These are phyloP conservation scores for Arxiozyma slooffiae DNA, from an alignment of 1,139 yeast genomes.

Conservation along the genomic window DNA sequence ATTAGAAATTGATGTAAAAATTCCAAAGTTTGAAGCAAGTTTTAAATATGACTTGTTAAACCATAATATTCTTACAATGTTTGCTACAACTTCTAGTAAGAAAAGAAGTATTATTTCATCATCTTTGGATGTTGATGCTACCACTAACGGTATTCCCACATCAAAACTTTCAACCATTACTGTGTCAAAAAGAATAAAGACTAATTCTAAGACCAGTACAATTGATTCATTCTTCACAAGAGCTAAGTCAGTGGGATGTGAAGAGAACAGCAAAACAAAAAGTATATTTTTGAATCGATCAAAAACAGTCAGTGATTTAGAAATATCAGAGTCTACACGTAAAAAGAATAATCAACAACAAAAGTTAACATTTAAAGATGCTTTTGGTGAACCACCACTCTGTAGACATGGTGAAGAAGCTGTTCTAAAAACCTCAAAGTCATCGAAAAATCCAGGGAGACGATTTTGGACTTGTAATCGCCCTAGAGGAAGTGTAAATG, in stretches of 20 bases:
- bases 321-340: background rate
- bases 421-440: slow-evolving; percentile 41
- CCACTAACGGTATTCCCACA: background rate
- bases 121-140: slow-evolving; percentile 36
- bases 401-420: slow-evolving; percentile 47
- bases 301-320: background rate
- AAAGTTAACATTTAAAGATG: slow-evolving; percentile 8
- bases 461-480: slow-evolving; percentile 53
- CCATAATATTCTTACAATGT: slow-evolving; percentile 47
- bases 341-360: background rate
- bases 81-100: slow-evolving; percentile 25
- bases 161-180: background rate
- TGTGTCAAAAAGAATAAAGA: background rate
- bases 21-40: slow-evolving; percentile 49
- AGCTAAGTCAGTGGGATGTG: background rate
- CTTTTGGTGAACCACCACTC: slow-evolving; percentile 37
- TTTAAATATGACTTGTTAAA: slow-evolving; percentile 42
- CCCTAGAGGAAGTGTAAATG: slow-evolving; percentile 27
- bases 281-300: background rate
- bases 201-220: slow-evolving; percentile 3
- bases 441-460: slow-evolving; percentile 39
- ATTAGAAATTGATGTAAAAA: slow-evolving; percentile 2
- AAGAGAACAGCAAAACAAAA: background rate
- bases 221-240: slow-evolving; percentile 13
- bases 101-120: background rate